These are phyloP conservation scores for Monilinia vaccinii-corymbosi DNA, from an alignment of 2,329 filamentous ascomycete species.

Conservation along the genomic window DNA sequence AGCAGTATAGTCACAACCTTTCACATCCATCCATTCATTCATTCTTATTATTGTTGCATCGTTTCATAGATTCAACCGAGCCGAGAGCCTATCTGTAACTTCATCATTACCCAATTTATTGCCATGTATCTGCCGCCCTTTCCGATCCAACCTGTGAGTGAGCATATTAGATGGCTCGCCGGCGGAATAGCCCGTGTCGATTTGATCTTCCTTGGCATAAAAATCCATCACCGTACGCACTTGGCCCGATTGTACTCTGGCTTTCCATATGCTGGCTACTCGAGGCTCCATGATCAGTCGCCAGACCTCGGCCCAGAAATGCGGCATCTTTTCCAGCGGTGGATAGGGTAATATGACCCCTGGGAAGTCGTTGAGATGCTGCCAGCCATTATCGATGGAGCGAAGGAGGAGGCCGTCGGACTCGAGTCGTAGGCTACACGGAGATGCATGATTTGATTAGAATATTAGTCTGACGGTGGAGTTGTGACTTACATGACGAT, in stretches of 20 bases:
- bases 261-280: not conserved
- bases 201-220: not conserved
- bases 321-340: not conserved
- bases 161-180: not conserved
- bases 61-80: not conserved
- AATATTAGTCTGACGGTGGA: no score
- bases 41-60: no score
- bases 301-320: not conserved
- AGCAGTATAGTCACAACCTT: no score
- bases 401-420: not conserved
- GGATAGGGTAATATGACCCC: not conserved
- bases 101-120: not conserved
- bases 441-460: not conserved
- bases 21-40: no score
- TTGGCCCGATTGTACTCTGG: not conserved
- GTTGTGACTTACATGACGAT: not conserved
- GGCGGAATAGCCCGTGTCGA: not conserved
- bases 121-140: not conserved
- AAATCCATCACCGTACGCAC: not conserved
- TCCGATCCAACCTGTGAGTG: not conserved
- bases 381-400: not conserved
- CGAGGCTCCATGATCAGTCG: not conserved
- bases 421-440: not conserved
- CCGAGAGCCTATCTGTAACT: not conserved
- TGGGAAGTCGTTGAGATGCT: not conserved